These are phyloP conservation scores for Zygoascus sp. DNA, from an alignment of 1,139 yeast genomes.

Conservation along the genomic window DNA sequence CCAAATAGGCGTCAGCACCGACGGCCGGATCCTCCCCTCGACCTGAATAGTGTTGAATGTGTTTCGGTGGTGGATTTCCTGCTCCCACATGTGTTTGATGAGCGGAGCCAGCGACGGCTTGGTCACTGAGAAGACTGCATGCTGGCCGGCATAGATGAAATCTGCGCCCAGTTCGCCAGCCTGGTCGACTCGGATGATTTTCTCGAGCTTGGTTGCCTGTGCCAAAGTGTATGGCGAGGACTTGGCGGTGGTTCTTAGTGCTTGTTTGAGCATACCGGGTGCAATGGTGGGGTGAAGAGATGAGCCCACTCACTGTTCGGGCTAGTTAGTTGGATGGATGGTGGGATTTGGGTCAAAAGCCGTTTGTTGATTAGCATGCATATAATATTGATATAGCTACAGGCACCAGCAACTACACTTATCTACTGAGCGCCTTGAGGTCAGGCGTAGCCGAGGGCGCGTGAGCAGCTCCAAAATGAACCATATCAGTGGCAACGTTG, in stretches of 20 bases:
- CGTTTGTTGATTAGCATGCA: neutral
- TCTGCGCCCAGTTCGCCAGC: slow-evolving; percentile 99
- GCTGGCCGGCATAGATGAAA: slow-evolving; percentile 88
- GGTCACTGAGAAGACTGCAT: slow-evolving; percentile 63
- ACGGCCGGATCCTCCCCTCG: slow-evolving; percentile 81
- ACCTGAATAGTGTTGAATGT: slow-evolving; percentile 77
- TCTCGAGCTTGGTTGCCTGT: slow-evolving; percentile 58
- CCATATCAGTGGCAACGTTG: neutral
- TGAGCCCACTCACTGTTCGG: neutral
- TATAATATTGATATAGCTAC: neutral
- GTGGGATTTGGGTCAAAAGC: too few species aligned
- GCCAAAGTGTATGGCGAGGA: slow-evolving; percentile 21
- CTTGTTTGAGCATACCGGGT: slow-evolving; percentile 22
- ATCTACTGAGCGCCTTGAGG: neutral
- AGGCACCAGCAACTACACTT: neutral
- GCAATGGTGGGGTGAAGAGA: neutral
- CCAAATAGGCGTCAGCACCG: slow-evolving; percentile 89
- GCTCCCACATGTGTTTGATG: slow-evolving; percentile 96
- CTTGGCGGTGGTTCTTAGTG: slow-evolving; percentile 22
- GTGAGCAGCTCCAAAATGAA: slow-evolving; percentile 5
- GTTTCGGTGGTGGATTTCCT: slow-evolving; percentile 83
- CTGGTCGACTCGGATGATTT: slow-evolving; percentile 87
- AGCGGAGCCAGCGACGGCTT: slow-evolving; percentile 58
- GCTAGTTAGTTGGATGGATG: too few species aligned
- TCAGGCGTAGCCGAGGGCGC: neutral